Evolutionary conservation across 305 asterid genomes (phyloP).

Genomic region (Solanum hybrid): DNA sequence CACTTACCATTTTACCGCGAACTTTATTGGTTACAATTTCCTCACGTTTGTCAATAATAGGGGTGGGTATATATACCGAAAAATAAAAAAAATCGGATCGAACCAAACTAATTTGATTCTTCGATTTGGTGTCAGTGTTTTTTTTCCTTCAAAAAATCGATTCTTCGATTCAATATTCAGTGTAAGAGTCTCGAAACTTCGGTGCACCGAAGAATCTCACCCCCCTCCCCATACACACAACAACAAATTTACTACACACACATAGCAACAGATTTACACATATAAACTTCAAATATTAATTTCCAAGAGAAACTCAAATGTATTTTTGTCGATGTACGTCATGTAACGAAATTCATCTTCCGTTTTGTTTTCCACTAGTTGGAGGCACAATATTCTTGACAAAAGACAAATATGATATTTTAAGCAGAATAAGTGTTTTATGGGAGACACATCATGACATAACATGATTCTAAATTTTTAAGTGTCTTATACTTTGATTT

Average conservation of each 20-base stretch:
- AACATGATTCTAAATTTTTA: neutral
- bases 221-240: neutral
- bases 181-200: neutral
- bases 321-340: neutral
- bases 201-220: neutral
- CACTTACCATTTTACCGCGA: neutral
- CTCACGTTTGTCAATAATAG: neutral
- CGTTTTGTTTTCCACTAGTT: neutral
- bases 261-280: neutral
- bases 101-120: no score
- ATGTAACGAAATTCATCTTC: neutral
- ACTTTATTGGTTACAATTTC: neutral
- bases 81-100: no score
- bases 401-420: neutral
- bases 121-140: no score
- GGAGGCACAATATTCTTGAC: neutral
- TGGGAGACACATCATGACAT: neutral
- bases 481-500: neutral
- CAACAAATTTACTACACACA: neutral
- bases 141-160: no score
- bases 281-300: neutral
- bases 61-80: no score
- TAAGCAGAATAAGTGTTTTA: neutral
- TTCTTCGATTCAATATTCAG: no score
- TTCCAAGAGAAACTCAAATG: neutral